Evolutionary conservation across 176 grass and related monocot genomes (phyloP).

Genomic region (Ensete ventricosum): DNA sequence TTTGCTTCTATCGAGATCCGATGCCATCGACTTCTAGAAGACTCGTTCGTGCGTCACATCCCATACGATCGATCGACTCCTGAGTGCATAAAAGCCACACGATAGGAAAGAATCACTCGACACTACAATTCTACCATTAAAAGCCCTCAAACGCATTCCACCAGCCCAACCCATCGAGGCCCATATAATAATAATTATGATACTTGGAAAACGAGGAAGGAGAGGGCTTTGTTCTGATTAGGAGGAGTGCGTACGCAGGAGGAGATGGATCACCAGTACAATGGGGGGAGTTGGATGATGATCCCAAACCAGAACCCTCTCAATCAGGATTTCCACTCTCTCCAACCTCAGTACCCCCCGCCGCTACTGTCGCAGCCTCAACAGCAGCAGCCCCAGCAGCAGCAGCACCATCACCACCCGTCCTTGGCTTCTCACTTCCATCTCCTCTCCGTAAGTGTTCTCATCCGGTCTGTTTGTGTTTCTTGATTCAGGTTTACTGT

Average conservation of each 20-base stretch:
- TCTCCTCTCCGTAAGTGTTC: slow-evolving; percentile 19
- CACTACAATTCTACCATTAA: no score
- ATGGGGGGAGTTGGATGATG: slow-evolving; percentile 10
- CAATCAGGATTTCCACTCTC: slow-evolving; percentile 2
- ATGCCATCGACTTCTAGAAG: no score
- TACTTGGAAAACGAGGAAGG: no score
- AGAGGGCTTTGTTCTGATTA: no score
- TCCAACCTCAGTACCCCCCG: slow-evolving; percentile 4
- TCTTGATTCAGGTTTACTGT: background rate
- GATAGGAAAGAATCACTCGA: no score
- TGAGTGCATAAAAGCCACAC: no score
- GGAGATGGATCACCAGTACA: slow-evolving; percentile 10
- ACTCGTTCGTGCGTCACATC: no score
- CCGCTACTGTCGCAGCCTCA: slow-evolving; percentile 8
- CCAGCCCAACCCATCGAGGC: no score
- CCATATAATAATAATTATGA: no score
- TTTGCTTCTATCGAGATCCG: no score
- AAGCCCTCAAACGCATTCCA: no score
- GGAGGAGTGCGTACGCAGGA: background rate
- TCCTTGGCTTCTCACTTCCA: slow-evolving; percentile 36
- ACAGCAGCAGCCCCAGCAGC: background rate
- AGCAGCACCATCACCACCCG: slow-evolving; percentile 18
- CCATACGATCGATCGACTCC: no score
- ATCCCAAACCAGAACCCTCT: slow-evolving; percentile 5
- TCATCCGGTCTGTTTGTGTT: background rate